Conservation (phyloP, 2,329 filamentous ascomycete genomes). For the Macrophomina tecta region DNA sequence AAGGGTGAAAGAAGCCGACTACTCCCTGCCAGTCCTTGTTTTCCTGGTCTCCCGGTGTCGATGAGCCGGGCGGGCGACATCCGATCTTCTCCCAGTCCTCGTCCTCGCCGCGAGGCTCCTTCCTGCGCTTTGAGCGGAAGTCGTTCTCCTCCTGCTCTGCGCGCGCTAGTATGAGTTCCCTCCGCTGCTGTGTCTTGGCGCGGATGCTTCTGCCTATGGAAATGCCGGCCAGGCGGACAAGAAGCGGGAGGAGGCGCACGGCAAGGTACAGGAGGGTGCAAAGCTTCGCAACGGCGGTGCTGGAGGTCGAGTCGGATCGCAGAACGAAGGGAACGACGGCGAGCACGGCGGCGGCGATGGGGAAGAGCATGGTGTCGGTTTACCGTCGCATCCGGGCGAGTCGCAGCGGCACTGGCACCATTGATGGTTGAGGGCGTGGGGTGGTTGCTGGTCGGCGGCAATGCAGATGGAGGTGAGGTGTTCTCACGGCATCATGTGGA, state of each 20-base stretch:
- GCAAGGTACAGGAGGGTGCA: conserved; percentile 31
- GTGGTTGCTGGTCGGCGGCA: neutral
- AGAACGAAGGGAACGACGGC: conserved; percentile 38
- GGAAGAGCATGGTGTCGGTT: conserved; percentile 30
- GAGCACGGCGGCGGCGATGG: conserved; percentile 28
- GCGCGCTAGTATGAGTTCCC: conserved; percentile 42
- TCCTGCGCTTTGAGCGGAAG: conserved; percentile 33
- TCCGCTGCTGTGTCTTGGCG: conserved; percentile 40
- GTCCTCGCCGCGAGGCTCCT: conserved; percentile 50
- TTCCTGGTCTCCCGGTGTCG: conserved; percentile 50
- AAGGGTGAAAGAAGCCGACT: conserved; percentile 96
- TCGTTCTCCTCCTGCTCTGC: conserved; percentile 40
- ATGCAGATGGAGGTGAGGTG: conserved; percentile 21
- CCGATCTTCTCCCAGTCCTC: conserved; percentile 76
- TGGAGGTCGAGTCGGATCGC: conserved; percentile 17
- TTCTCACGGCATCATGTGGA: conserved; percentile 27
- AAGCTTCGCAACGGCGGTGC: conserved; percentile 21
- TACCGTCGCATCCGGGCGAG: conserved; percentile 21
- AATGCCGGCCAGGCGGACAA: conserved; percentile 38
- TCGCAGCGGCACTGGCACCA: conserved; percentile 13
- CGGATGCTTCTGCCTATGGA: conserved; percentile 41
- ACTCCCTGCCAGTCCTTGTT: conserved; percentile 78
- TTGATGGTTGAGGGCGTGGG: neutral
- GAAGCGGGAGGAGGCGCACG: conserved; percentile 36
- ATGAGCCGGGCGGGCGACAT: conserved; percentile 53